phyloP scores from a whole-genome alignment of 176 grass and related monocot genomes.

The Avena eriantha region DNA sequence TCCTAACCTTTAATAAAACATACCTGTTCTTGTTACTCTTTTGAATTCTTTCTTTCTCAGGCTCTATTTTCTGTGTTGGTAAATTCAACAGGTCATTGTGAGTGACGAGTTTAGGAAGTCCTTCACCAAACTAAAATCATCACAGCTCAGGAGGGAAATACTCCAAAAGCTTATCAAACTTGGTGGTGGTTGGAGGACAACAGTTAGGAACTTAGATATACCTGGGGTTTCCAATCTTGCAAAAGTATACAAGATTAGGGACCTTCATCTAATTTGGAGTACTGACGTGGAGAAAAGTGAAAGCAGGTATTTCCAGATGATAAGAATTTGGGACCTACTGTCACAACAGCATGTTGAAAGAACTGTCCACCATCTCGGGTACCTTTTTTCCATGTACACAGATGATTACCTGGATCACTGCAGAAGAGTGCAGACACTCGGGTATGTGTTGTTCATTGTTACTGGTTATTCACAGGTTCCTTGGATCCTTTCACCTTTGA shows the following conservation, averaged over 20 bases:
- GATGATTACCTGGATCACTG: conserved; percentile 69
- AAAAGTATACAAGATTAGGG: conserved; percentile 54
- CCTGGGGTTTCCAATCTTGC: conserved; percentile 52
- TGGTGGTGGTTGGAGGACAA: conserved; percentile 68
- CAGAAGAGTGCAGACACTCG: conserved; percentile 45
- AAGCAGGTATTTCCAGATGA: conserved; percentile 64
- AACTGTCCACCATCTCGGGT: conserved; percentile 57
- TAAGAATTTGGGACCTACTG: conserved; percentile 80
- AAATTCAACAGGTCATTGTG: conserved; percentile 62
- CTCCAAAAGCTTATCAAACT: conserved; percentile 71
- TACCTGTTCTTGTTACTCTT: neutral
- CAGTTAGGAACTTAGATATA: conserved; percentile 25
- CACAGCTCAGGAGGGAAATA: conserved; percentile 47
- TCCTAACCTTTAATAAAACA: neutral
- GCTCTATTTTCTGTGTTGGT: conserved; percentile 24
- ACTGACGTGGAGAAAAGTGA: conserved; percentile 66
- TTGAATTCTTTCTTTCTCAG: neutral
- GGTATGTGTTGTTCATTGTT: conserved; percentile 54
- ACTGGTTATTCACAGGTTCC: neutral
- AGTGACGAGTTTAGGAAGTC: conserved; percentile 83
- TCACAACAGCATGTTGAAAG: conserved; percentile 55
- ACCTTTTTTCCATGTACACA: conserved; percentile 83
- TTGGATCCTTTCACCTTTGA: conserved; percentile 14
- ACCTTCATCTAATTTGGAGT: conserved; percentile 78
- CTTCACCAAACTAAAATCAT: conserved; percentile 68